Evolutionary conservation across 2,329 filamentous ascomycete species (phyloP), one percentile per base, ranked within the genome.

Genomic region (Xylaria sp.): DNA sequence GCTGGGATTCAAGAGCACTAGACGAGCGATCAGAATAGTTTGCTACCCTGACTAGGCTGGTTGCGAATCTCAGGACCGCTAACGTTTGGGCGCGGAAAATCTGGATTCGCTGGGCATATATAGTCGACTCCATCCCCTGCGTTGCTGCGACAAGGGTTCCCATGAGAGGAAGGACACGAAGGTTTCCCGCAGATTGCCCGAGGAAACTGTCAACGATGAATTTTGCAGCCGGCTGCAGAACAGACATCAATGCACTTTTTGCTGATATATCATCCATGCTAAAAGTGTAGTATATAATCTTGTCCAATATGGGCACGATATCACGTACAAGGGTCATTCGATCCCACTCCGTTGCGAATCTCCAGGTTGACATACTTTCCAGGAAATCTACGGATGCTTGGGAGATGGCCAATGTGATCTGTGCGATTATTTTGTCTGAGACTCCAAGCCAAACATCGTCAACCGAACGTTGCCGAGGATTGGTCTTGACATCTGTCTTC

Each of bases 291-390:
- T 86, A 83, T 25, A 98, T 82, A 37, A 97, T 85, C 55, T 88
- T 90, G 72, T 91, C 87, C 76, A 98, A 90, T 15, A 91, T 87
- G 5, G 86, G 86, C 31, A 93, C 86, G 31, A 97, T 88, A 51
- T 86, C 85, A 20, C 86, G 85, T 67, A 93, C 88, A 58, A 98
- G 87, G 65, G 90, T 84, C 60, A 90, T 88, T 52, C 91, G 89
- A 73, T 94, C 91, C 31, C 90, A 84, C 12, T 89, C 85, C 1
- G 87, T 86, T 7, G 88, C 85, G 78, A 97, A 98, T 73, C 91
- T 91, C 96, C 95, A 99, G 5, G 90, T 94, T 37, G 90, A 88
- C 46, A 92, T 92, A 79, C 92, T 96, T 81, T 97, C 94, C 73
- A 97, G 91, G 7, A 97, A 88, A 76, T 97, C 94, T 28, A 97